Evolutionary conservation across 345 rosid genomes (phyloP).

Genomic region (Mangifera indica): DNA sequence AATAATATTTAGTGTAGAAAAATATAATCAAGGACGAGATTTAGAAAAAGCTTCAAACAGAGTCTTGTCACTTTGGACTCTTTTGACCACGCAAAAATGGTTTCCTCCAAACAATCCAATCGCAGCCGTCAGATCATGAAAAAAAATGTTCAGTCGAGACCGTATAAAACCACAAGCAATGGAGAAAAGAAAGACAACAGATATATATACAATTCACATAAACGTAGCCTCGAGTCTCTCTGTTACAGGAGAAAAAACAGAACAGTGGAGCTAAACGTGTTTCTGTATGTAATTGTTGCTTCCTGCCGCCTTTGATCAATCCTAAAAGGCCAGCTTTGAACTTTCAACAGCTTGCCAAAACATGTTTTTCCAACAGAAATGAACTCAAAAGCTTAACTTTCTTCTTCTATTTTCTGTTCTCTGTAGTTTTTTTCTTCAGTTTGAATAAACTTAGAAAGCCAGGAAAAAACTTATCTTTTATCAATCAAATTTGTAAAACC

Average conservation of each 20-base stretch:
- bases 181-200: not conserved
- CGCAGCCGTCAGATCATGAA: too few relatives aligned
- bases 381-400: not conserved
- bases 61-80: too few relatives aligned
- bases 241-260: not conserved
- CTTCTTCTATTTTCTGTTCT: not conserved
- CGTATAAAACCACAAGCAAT: too few relatives aligned
- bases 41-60: too few relatives aligned
- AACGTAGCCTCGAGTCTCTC: not conserved
- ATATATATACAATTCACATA: not conserved
- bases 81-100: too few relatives aligned
- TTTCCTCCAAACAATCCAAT: too few relatives aligned
- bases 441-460: not conserved
- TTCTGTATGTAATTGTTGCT: not conserved
- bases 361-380: not conserved
- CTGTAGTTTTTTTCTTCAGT: not conserved
- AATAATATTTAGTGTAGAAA: too few relatives aligned
- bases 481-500: not conserved
- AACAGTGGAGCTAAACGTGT: not conserved
- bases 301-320: conserved; percentile 8
- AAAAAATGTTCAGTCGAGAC: too few relatives aligned
- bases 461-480: not conserved
- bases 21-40: too few relatives aligned
- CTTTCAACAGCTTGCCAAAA: not conserved
- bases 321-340: not conserved